These are phyloP conservation scores for Russula sp. DNA, from an alignment of 768 basidiomycete genomes.

Conservation along the genomic window DNA sequence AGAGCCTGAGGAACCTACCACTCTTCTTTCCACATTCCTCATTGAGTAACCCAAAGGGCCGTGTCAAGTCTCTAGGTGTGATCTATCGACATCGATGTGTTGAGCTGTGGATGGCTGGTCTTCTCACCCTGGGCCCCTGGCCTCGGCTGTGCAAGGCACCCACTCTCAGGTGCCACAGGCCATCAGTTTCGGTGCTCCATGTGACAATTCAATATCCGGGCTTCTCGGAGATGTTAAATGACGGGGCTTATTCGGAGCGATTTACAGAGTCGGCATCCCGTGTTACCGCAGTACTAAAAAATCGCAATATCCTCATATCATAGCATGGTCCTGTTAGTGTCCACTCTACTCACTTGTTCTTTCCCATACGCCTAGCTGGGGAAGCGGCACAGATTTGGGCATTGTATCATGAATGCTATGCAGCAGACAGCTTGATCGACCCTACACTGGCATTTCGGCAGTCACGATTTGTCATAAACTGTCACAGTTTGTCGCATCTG, in stretches of 20 bases:
- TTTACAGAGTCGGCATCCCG: not conserved
- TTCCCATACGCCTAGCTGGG: not conserved
- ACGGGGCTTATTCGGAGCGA: not conserved
- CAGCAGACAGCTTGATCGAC: no score
- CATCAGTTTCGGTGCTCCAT: not conserved
- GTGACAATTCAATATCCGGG: not conserved
- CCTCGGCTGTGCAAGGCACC: not conserved
- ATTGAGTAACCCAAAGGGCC: not conserved
- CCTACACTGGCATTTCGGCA: no score
- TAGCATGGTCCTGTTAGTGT: no score
- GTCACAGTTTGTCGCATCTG: no score
- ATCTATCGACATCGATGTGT: not conserved
- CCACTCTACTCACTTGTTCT: not conserved
- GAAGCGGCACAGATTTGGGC: no score
- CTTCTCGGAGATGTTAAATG: not conserved
- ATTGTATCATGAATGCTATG: no score
- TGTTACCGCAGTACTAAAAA: not conserved
- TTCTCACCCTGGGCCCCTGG: not conserved
- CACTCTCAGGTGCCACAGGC: not conserved
- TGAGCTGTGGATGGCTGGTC: not conserved
- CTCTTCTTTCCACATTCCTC: not conserved
- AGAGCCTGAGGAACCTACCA: not conserved
- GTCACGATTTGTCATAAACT: no score
- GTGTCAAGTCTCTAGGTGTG: not conserved
- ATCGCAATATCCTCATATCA: not conserved